Percentiles rank a stretch among this genome's conserved stretches.
Evolutionary conservation across 2,329 filamentous ascomycete species (phyloP).

Genomic region (Spiromastix sp.): DNA sequence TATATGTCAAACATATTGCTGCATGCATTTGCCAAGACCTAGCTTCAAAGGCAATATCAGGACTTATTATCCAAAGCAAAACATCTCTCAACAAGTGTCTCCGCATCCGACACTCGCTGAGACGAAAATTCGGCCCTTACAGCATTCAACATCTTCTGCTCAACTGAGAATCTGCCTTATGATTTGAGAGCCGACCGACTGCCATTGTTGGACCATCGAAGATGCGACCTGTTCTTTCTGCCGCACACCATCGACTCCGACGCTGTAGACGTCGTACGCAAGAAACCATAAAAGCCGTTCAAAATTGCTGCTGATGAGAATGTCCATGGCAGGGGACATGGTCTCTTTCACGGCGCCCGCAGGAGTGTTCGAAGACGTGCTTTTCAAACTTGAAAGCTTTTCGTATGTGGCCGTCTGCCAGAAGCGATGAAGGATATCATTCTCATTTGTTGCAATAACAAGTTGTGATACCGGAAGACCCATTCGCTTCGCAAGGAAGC

Average conservation of each 20-base stretch:
- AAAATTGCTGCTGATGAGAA: slow-evolving; percentile 91
- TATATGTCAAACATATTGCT: no score
- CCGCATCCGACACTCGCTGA: slow-evolving; percentile 53
- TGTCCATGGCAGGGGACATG: slow-evolving; percentile 92
- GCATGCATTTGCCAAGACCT: no score
- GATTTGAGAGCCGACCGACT: slow-evolving; percentile 71
- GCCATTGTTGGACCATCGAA: slow-evolving; percentile 68
- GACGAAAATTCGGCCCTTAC: slow-evolving; percentile 71
- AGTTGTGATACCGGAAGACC: slow-evolving; percentile 81
- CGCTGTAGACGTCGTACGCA: slow-evolving; percentile 55
- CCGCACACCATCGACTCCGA: slow-evolving; percentile 31
- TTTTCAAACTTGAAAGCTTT: slow-evolving; percentile 68
- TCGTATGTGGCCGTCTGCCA: slow-evolving; percentile 81
- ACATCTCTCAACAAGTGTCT: slow-evolving; percentile 56
- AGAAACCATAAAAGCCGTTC: slow-evolving; percentile 93
- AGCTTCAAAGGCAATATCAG: no score
- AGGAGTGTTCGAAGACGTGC: slow-evolving; percentile 29
- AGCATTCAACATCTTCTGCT: slow-evolving; percentile 57
- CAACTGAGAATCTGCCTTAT: slow-evolving; percentile 73
- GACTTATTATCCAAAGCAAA: slow-evolving; percentile 40
- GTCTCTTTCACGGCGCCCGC: slow-evolving; percentile 70
- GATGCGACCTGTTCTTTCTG: slow-evolving; percentile 45
- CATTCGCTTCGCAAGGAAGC: slow-evolving; percentile 87
- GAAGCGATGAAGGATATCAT: slow-evolving; percentile 93
- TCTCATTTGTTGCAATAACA: slow-evolving; percentile 89